phyloP scores from a whole-genome alignment of 768 basidiomycete species.

The Suillus fuscotomentosus region DNA sequence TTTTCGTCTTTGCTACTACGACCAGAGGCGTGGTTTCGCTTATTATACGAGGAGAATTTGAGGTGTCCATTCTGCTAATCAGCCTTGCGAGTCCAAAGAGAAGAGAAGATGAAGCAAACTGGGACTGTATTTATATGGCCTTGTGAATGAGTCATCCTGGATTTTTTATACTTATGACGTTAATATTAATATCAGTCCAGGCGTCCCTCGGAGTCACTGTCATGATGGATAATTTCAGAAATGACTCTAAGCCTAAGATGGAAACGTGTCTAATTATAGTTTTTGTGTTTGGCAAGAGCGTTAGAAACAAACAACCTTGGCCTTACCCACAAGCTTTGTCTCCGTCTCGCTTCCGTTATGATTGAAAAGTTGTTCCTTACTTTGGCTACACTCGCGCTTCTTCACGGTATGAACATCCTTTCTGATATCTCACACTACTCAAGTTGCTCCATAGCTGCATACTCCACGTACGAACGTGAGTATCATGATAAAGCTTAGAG shows the following conservation, averaged over 20 bases:
- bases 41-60: not conserved
- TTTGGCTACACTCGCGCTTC: conserved; percentile 44
- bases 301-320: not conserved
- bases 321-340: no score
- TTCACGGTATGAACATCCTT: conserved; percentile 47
- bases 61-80: not conserved
- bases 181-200: no score
- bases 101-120: not conserved
- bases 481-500: conserved; percentile 6
- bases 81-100: not conserved
- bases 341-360: conserved; percentile 33
- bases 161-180: no score
- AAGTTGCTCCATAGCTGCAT: conserved; percentile 55
- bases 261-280: not conserved
- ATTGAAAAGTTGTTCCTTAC: conserved; percentile 45
- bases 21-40: conserved; percentile 1
- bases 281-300: not conserved
- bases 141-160: not conserved
- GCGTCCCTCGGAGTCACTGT: no score
- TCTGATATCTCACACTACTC: conserved; percentile 4
- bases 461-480: conserved; percentile 79
- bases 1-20: not conserved
- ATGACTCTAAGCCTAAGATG: no score
- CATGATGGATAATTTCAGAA: no score
- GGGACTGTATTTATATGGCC: not conserved